Evolutionary conservation across 2,329 filamentous ascomycete species (phyloP), one percentile per base, ranked within the genome.

Genomic region (Epichloe festucae): DNA sequence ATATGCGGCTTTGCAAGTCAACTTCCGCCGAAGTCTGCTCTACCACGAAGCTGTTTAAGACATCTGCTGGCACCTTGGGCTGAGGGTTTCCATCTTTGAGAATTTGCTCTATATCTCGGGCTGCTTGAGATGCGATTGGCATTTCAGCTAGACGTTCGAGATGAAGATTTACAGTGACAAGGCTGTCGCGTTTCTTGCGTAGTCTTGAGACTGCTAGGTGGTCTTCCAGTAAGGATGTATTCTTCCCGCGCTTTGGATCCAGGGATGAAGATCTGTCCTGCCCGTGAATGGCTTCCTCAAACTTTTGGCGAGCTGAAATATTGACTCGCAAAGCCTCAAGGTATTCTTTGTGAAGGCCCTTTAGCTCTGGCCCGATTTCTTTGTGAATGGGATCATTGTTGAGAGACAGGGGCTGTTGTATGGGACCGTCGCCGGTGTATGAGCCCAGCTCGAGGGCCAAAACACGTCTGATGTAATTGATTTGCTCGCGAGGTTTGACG

Each of bases 401-500:
- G 11, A 84, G 70, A 15, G 77, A 73, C 21, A 81, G 62, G 11
- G 74, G 74, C 21, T 67, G 68, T 43, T 63, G 64, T 47, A 71
- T 61, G 31, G 70, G 63, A n/a, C 67, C 70, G 54, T 70, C 65
- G 15, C 71, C 65, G 17, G 76, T 60, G 56, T 69, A 72, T 21
- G 73, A 70, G 31, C 71, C 72, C 4, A 84, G 66, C 56, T 81
- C 73, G 19, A 76, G 70, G 42, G 76, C 72, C 45, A 82, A 60
- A 34, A 81, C 66, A 48, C 74, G 75, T 55, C 77, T 72, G 52
- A 84, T 76, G 46, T 76, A 75, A 38, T 73, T 68, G 47, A 74
- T 71, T 57, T 84, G 77, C 52, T 82, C 77, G 27, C 78, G 73
- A 31, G 76, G 72, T 49, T 76, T 78, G 52, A 82, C 68, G 54